Base-by-base conservation (phyloP, 176 grass and related monocot genomes). In the Pontederia crassipes region DNA sequence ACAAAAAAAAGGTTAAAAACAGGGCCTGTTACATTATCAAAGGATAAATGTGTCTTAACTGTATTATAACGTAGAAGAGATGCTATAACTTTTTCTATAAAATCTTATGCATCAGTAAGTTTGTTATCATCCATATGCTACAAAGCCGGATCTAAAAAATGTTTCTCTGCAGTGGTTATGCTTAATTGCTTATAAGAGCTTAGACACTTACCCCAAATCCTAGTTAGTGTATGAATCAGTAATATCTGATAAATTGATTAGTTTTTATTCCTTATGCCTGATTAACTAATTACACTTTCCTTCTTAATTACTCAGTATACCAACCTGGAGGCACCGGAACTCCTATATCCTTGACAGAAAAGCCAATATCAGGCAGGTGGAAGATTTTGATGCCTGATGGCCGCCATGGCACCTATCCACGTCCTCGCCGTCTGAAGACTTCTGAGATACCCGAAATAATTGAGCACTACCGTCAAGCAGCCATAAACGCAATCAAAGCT, bases 311-410 rank as follows among this genome's bases (percentile, higher is more conserved):
- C 8, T 56, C 76, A 92, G 93, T 89, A 24, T 98, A 98, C 67
- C 93, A 98, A 79, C 87, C 87, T 1, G 82, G 45, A 0, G 77
- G 64, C 2, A 63, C 60, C 11, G 84, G 71, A 59, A 63, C 84
- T 81, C 93, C 93, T 27, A 89, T 98, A 71, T 98, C 93, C 11
- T 92, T 87, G 0, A 98, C 84, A 1, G 81, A 89, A 49, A 89
- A 98, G 59, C 84, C 93, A 27, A 85, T 98, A 71, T 92, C 87
- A 40, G 50, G 74, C 28, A 83, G 93, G 27, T 89, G 93, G 74
- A 88, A 72, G 68, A 86, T 98, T 79, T 50, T 98, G 72, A 74
- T 98, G 87, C 93, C 93, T 17, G 87, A 92, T 79, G 93, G 81
- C 14, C 82, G 74, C 26, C 79, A 92, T 15, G 87, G 81, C 45